These are phyloP conservation scores for Candida easanensis DNA, from an alignment of 805 yeast genomes.

Conservation along the genomic window DNA sequence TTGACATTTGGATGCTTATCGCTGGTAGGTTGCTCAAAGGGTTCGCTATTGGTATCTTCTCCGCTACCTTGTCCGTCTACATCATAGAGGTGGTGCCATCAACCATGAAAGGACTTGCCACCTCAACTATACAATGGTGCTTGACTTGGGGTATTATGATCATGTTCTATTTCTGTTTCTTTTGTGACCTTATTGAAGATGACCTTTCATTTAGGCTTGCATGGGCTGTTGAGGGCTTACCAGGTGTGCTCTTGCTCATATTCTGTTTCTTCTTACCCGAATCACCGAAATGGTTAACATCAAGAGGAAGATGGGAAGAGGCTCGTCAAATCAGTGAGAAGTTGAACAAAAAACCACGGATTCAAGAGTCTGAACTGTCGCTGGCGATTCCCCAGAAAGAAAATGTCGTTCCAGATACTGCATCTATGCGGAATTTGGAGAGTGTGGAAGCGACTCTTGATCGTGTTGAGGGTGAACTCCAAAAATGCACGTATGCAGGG, in stretches of 20 bases:
- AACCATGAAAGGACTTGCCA: conserved; percentile 46
- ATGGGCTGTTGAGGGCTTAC: conserved; percentile 57
- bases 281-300: conserved; percentile 57
- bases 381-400: not conserved
- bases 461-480: conserved; percentile 24
- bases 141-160: conserved; percentile 57
- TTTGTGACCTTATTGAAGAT: conserved; percentile 39
- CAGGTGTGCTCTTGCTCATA: conserved; percentile 45
- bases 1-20: conserved; percentile 43
- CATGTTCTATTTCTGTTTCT: conserved; percentile 49
- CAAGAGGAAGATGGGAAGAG: conserved; percentile 34
- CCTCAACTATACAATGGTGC: conserved; percentile 54
- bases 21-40: conserved; percentile 51
- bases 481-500: conserved; percentile 30
- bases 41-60: conserved; percentile 51
- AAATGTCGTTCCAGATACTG: not conserved
- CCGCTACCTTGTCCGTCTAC: conserved; percentile 55
- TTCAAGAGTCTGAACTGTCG: not conserved
- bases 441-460: conserved; percentile 25
- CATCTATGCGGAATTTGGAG: conserved; percentile 13
- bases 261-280: conserved; percentile 45
- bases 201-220: conserved; percentile 60
- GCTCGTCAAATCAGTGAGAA: conserved; percentile 31
- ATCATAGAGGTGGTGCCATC: conserved; percentile 49
- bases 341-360: conserved; percentile 18